phyloP scores from a whole-genome alignment of 2,329 filamentous ascomycete genomes.

The Ophiostoma triangulosporum region DNA sequence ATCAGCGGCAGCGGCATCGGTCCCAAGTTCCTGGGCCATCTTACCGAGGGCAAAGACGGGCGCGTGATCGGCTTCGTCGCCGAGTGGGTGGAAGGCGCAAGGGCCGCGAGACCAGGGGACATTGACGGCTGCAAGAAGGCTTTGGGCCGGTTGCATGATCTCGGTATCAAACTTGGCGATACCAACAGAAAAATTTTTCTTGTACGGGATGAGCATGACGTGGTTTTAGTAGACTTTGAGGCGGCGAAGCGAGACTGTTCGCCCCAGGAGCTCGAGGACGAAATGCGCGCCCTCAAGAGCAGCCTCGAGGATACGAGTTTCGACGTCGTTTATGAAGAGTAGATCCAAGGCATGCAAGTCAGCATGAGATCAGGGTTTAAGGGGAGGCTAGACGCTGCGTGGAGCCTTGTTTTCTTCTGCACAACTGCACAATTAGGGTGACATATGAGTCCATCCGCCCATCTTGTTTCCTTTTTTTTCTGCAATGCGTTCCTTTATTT shows the following conservation, averaged over 20 bases:
- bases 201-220: background rate
- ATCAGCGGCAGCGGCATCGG: conserved; percentile 14
- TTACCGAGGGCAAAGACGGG: conserved; percentile 17
- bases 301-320: no score
- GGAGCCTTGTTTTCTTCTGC: no score
- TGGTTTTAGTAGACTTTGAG: background rate
- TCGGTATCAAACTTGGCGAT: conserved; percentile 25
- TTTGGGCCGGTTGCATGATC: conserved; percentile 20
- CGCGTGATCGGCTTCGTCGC: conserved; percentile 21
- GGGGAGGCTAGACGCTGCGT: no score
- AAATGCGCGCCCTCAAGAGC: no score
- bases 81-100: conserved; percentile 18
- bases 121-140: conserved; percentile 17
- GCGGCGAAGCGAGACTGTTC: background rate
- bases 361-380: no score
- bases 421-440: no score
- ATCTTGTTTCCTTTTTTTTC: no score
- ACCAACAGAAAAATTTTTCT: conserved; percentile 25
- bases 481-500: no score
- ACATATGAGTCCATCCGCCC: no score
- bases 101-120: conserved; percentile 18
- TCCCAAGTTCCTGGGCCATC: conserved; percentile 19
- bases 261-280: no score
- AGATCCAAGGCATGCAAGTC: no score
- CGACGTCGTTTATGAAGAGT: no score